Conservation (phyloP, 2,329 filamentous ascomycete species). For the Geoglossum cookeanum region DNA sequence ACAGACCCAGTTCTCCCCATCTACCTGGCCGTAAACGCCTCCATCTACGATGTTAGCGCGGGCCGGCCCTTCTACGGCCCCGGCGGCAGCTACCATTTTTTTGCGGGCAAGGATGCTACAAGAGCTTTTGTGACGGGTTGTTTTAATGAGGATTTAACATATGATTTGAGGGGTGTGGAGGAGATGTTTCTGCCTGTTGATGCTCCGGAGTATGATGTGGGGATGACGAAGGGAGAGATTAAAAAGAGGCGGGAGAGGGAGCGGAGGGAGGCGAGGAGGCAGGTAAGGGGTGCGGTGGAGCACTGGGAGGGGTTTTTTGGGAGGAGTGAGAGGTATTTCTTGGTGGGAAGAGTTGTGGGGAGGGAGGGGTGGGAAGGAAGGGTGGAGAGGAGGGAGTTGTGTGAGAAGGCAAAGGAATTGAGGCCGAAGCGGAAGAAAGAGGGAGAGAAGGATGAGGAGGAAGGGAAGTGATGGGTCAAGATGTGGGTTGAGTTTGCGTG, state of each 20-base stretch:
- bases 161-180: constrained; percentile 75
- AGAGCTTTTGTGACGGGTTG: constrained; percentile 86
- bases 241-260: constrained; percentile 26
- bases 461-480: neutral
- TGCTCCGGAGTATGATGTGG: constrained; percentile 28
- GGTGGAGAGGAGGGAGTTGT: constrained; percentile 43
- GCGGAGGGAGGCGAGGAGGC: constrained; percentile 39
- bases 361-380: constrained; percentile 29
- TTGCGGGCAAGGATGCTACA: constrained; percentile 70
- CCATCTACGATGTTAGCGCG: constrained; percentile 64
- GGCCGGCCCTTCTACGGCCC: constrained; percentile 52
- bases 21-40: constrained; percentile 78
- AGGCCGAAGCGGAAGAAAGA: constrained; percentile 24
- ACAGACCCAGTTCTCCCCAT: constrained; percentile 54
- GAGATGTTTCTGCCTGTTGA: constrained; percentile 58
- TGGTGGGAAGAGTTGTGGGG: constrained; percentile 53
- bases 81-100: constrained; percentile 70
- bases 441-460: neutral
- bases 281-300: constrained; percentile 46
- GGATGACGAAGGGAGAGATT: constrained; percentile 14
- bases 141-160: constrained; percentile 66
- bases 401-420: constrained; percentile 47
- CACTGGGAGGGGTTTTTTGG: constrained; percentile 76
- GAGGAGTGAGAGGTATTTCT: constrained; percentile 61
- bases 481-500: neutral